Evolutionary conservation across 192 early-diverging fungal genomes (phyloP), one percentile per base, ranked within the genome.

Genomic region (Neocallimastix lanati): DNA sequence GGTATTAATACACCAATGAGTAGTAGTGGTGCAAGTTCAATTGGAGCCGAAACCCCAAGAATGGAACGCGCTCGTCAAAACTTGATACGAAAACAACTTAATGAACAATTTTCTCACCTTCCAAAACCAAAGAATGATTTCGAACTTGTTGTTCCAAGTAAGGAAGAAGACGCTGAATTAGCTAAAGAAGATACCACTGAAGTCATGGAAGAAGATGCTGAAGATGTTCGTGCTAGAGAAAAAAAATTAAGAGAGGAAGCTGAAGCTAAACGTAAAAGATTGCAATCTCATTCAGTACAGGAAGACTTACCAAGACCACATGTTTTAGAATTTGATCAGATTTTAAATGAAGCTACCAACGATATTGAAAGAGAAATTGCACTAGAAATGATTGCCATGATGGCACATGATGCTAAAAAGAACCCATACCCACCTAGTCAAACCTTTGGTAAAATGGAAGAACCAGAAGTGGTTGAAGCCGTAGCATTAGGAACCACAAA

Each of bases 41-140:
- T 83, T 81, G 87, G 86, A 25, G 90, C 85, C 25, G 90, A 88
- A 15, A 96, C 96, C 12, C 93, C 94, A 28, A 89, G 92, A 12
- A 91, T 89, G 33, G 88, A 89, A 78, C 88, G 86, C 29, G 77
- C 86, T 77, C 84, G 86, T 5, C 90, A 92, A 79, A 80, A 81
- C n/a, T 83, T 88, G 13, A 81, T 93, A 29, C 91, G 91, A 21
- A 90, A 93, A 80, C 91, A 92, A 78, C 87, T 99, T 14, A 82
- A 89, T 29, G 87, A 86, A 77, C 88, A 92, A 35, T 91, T 97
- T 28, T 86, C 86, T 7, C 79, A 84, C 28, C 84, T 99, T 21
- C 97, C 97, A 4, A 86, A 88, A 79, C 97, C 97, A 58, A 93
- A 92, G 76, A 98, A 97, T 83, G 94, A 96, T 80, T 96, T 96